Percentiles rank a stretch among this genome's conserved stretches.
Conservation (phyloP, 2,329 filamentous ascomycete species). For the Corinectria fuckeliana region DNA sequence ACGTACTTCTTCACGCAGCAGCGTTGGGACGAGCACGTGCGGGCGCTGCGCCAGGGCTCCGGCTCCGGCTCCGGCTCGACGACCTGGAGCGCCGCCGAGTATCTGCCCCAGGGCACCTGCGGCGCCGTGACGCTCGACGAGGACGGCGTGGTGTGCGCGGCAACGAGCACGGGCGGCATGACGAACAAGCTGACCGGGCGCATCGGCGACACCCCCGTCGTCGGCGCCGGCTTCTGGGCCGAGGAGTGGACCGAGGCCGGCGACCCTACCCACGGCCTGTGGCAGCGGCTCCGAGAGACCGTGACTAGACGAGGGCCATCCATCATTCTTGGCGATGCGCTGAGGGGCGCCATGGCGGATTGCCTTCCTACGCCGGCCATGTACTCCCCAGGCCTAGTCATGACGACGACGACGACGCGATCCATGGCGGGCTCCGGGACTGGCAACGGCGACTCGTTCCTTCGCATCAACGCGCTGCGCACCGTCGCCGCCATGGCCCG, state of each 20-base stretch:
- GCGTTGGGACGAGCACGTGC: conserved; percentile 79
- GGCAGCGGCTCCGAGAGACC: conserved; percentile 23
- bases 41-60: conserved; percentile 62
- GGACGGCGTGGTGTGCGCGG: conserved; percentile 75
- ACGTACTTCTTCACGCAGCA: conserved; percentile 80
- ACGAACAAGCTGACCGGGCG: conserved; percentile 89
- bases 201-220: conserved; percentile 83
- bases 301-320: conserved; percentile 19
- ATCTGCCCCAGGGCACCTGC: conserved; percentile 82
- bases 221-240: conserved; percentile 89
- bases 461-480: conserved; percentile 73
- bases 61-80: conserved; percentile 50
- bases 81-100: conserved; percentile 67
- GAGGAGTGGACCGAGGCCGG: conserved; percentile 74
- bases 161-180: conserved; percentile 75
- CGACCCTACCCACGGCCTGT: conserved; percentile 36
- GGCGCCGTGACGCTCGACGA: conserved; percentile 82
- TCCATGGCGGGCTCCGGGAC: conserved; percentile 74
- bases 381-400: conserved; percentile 42
- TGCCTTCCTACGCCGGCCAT: conserved; percentile 61
- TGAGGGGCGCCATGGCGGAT: conserved; percentile 61
- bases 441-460: conserved; percentile 88
- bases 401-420: conserved; percentile 31
- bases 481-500: conserved; percentile 76
- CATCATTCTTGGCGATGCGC: conserved; percentile 39